Evolutionary conservation across 179 eudicot genomes (phyloP).

Genomic region (Spinacia oleracea): DNA sequence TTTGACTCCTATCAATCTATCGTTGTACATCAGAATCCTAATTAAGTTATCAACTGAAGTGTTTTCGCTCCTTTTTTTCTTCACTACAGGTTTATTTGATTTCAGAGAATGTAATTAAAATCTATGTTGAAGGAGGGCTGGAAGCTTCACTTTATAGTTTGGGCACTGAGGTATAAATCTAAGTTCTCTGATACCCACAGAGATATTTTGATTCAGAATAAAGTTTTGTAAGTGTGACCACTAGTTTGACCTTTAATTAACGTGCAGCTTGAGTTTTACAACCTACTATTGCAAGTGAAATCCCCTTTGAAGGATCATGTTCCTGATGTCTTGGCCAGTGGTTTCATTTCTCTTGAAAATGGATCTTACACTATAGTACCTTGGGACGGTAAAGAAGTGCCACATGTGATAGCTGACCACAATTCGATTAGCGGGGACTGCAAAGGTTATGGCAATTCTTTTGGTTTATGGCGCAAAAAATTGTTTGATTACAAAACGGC

Average conservation of each 20-base stretch:
- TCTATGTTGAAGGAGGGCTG: conserved; percentile 86
- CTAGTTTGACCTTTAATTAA: conserved; percentile 17
- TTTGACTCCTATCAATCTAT: background rate
- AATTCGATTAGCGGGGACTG: conserved; percentile 29
- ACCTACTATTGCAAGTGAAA: conserved; percentile 46
- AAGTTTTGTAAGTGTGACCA: background rate
- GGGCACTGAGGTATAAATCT: conserved; percentile 75
- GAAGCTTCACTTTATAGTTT: conserved; percentile 74
- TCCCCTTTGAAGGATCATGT: conserved; percentile 64
- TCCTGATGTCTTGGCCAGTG: conserved; percentile 82
- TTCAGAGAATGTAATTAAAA: conserved; percentile 65
- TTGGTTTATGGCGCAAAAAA: conserved; percentile 73
- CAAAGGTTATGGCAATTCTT: conserved; percentile 42
- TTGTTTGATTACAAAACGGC: conserved; percentile 51
- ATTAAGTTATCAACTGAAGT: conserved; percentile 13
- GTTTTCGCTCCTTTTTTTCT: conserved; percentile 5
- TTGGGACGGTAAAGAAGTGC: conserved; percentile 85
- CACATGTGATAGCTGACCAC: conserved; percentile 50
- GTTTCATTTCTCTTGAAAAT: conserved; percentile 61
- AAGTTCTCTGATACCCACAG: background rate
- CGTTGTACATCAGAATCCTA: conserved; percentile 5
- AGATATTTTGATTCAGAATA: background rate
- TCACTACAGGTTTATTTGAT: conserved; percentile 72
- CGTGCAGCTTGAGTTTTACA: conserved; percentile 83
- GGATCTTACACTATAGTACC: conserved; percentile 59